Percentiles rank a stretch among this genome's conserved stretches.
Evolutionary conservation across 305 asterid genomes (phyloP).

Genomic region (Coffea humblotiana): DNA sequence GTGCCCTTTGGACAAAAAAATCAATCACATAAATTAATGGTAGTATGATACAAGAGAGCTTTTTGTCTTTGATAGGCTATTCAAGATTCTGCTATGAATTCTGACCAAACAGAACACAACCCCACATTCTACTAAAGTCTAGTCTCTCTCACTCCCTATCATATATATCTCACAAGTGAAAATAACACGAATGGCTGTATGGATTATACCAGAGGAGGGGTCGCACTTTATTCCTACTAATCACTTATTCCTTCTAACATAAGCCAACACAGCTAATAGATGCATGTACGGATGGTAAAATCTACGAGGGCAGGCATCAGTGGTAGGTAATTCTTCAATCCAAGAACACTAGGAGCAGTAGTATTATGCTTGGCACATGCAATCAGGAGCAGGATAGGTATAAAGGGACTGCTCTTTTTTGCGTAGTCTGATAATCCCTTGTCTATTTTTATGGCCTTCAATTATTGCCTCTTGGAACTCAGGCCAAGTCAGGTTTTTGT

Average conservation of each 20-base stretch:
- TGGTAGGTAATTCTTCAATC: neutral
- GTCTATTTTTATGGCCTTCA: conserved; percentile 75
- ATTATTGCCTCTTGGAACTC: conserved; percentile 65
- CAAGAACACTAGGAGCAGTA: neutral
- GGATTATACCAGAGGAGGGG: neutral
- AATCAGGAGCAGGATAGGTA: conserved; percentile 94
- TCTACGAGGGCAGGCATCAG: neutral
- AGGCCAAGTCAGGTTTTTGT: conserved; percentile 70
- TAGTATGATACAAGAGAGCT: conserved; percentile 2
- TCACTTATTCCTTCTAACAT: no score
- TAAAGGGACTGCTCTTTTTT: conserved; percentile 73
- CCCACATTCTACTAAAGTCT: neutral
- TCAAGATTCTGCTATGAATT: neutral
- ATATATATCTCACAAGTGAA: neutral
- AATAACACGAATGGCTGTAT: neutral
- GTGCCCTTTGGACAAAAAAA: neutral
- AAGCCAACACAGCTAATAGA: neutral
- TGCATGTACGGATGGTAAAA: neutral
- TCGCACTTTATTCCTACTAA: neutral
- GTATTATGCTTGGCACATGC: conserved; percentile 67
- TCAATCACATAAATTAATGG: neutral
- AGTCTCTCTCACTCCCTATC: neutral
- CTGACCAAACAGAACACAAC: neutral
- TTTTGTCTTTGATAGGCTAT: neutral
- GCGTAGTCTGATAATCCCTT: conserved; percentile 68